Evolutionary conservation across 139 green algal genomes (phyloP).

Genomic region (Medakamo hakoo): DNA sequence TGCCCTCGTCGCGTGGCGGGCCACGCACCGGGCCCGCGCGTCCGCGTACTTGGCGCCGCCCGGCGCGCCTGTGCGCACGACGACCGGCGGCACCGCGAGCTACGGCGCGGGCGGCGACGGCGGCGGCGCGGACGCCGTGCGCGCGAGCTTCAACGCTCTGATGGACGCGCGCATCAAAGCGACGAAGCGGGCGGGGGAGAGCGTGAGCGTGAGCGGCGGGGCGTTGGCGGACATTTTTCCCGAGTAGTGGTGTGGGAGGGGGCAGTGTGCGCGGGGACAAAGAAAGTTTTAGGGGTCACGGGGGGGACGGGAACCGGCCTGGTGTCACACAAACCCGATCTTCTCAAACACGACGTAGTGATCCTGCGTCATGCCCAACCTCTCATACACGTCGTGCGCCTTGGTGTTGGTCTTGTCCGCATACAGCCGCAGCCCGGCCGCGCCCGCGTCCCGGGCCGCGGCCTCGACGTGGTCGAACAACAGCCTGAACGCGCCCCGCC

Average conservation of each 20-base stretch:
- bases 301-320: no score
- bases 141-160: background rate
- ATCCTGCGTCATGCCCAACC: slow-evolving; percentile 9
- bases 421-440: slow-evolving; percentile 11
- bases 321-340: no score
- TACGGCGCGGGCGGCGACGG: background rate
- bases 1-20: background rate
- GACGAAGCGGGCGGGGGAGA: background rate
- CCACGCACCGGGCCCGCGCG: background rate
- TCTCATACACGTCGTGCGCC: slow-evolving; percentile 10
- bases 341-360: slow-evolving; percentile 13
- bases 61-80: background rate
- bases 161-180: background rate
- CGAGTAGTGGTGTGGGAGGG: no score
- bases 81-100: background rate
- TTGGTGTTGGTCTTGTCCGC: slow-evolving; percentile 6
- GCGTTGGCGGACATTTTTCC: no score
- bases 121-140: background rate
- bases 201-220: background rate
- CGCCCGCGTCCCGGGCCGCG: background rate
- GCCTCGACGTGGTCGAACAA: slow-evolving; percentile 9
- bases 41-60: background rate
- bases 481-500: slow-evolving; percentile 5
- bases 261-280: no score
- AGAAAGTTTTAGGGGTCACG: no score